Conservation (phyloP, 208 protist species). For the Crithidia acanthocephali region DNA sequence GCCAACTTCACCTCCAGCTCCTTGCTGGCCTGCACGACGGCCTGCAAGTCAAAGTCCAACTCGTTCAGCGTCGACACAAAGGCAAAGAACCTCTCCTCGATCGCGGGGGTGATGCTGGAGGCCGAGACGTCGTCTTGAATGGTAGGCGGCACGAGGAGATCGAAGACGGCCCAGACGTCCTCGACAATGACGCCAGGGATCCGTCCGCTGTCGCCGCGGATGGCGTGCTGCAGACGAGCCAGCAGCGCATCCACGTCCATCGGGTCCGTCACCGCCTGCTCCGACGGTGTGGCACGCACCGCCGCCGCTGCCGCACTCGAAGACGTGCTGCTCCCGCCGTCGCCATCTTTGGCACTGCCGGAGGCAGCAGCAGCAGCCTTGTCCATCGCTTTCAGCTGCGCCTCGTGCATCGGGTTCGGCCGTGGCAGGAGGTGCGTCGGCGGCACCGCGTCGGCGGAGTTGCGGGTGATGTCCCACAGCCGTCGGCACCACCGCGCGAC, state of each 20-base stretch:
- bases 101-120: conserved; percentile 27
- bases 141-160: conserved; percentile 57
- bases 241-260: conserved; percentile 31
- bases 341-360: no score
- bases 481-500: conserved; percentile 71
- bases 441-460: conserved; percentile 6
- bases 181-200: conserved; percentile 65
- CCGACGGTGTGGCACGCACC: background rate
- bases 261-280: conserved; percentile 14
- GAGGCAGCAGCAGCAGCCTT: background rate
- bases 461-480: conserved; percentile 58
- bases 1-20: conserved; percentile 38
- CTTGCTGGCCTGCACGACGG: conserved; percentile 36
- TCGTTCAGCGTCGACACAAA: conserved; percentile 60
- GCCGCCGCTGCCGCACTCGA: background rate
- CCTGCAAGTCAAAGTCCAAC: conserved; percentile 59
- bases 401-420: conserved; percentile 18
- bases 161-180: conserved; percentile 68
- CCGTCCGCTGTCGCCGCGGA: conserved; percentile 48
- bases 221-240: conserved; percentile 35
- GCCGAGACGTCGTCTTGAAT: conserved; percentile 39
- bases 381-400: conserved; percentile 11
- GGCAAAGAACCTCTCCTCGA: conserved; percentile 51
- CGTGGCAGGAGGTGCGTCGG: conserved; percentile 10
- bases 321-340: background rate